Percentiles rank a stretch among this genome's conserved stretches.
Evolutionary conservation across 169 alveolate species (phyloP).

Genomic region (Babesia sp.): DNA sequence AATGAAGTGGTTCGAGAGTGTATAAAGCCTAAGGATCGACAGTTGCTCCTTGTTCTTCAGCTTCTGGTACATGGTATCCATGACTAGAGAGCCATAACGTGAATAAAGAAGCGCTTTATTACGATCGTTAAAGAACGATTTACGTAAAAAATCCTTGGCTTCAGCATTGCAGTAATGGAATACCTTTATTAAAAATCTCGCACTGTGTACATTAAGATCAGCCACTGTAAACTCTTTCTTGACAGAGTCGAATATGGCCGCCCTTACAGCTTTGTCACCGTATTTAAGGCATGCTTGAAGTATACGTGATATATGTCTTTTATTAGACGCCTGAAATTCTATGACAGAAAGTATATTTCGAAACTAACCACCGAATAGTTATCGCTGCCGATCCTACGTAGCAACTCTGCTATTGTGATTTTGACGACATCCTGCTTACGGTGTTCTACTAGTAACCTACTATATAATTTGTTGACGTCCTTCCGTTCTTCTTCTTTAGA

Average conservation of each 20-base stretch:
- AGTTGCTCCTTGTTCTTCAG: conserved; percentile 60
- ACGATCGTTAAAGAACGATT: conserved; percentile 52
- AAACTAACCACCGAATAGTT: conserved; percentile 40
- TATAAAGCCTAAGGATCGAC: conserved; percentile 32
- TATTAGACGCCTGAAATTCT: conserved; percentile 31
- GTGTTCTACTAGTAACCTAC: conserved; percentile 45
- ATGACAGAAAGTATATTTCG: not conserved
- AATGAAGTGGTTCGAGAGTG: conserved; percentile 47
- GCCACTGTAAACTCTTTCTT: conserved; percentile 31
- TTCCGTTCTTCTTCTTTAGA: conserved; percentile 54
- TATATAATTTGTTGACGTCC: conserved; percentile 48
- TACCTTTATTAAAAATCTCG: conserved; percentile 54
- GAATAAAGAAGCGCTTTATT: conserved; percentile 27
- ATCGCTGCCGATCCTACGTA: conserved; percentile 9
- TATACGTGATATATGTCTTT: conserved; percentile 51
- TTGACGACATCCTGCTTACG: conserved; percentile 25
- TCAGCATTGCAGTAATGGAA: conserved; percentile 60
- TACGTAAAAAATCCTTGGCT: conserved; percentile 39
- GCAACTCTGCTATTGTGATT: conserved; percentile 21
- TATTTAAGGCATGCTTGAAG: conserved; percentile 69
- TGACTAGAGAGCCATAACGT: conserved; percentile 56
- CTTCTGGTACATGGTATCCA: conserved; percentile 64
- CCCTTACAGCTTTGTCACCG: conserved; percentile 38
- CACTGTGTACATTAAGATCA: conserved; percentile 51
- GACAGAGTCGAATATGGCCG: conserved; percentile 26